Conservation (phyloP, 108 stramenopile genomes). For the Hondaea fermentalgiana region DNA sequence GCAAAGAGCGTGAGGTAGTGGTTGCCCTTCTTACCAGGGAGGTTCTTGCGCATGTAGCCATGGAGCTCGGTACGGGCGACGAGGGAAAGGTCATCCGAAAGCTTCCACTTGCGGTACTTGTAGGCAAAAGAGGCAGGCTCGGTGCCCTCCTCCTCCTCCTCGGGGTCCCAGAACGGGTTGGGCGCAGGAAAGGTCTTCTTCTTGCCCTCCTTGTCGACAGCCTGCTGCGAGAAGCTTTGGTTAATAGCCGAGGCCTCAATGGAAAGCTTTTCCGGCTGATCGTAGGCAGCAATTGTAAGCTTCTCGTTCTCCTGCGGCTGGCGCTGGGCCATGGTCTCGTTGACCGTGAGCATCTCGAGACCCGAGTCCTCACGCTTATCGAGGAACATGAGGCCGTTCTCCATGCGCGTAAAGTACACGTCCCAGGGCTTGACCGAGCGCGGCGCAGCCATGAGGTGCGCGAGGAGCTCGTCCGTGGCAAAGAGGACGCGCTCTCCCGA, state of each 20-base stretch:
- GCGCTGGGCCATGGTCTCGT: constrained; percentile 66
- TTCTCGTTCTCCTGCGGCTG: constrained; percentile 55
- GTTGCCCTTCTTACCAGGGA: constrained; percentile 27
- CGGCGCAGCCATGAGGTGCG: constrained; percentile 89
- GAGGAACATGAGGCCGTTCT: constrained; percentile 78
- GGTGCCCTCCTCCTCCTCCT: constrained; percentile 75
- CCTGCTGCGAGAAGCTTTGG: constrained; percentile 96
- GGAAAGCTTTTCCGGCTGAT: constrained; percentile 70
- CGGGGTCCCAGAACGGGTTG: constrained; percentile 95
- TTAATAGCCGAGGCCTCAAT: constrained; percentile 92
- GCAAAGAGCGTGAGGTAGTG: constrained; percentile 91
- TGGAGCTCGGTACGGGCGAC: constrained; percentile 47
- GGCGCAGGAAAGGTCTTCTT: constrained; percentile 49
- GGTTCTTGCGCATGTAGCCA: constrained; percentile 33
- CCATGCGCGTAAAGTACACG: constrained; percentile 81
- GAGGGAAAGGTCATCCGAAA: constrained; percentile 16
- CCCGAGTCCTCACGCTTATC: constrained; percentile 87
- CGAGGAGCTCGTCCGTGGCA: constrained; percentile 85
- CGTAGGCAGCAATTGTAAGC: constrained; percentile 70
- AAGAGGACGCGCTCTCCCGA: constrained; percentile 46
- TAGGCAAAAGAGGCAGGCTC: constrained; percentile 89
- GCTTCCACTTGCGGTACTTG: constrained; percentile 84
- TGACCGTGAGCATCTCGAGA: constrained; percentile 85
- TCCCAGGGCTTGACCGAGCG: constrained; percentile 95
- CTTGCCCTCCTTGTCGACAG: constrained; percentile 60